Evolutionary conservation across 768 basidiomycete genomes (phyloP), one percentile per base, ranked within the genome.

Genomic region (Saitozyma podzolica): DNA sequence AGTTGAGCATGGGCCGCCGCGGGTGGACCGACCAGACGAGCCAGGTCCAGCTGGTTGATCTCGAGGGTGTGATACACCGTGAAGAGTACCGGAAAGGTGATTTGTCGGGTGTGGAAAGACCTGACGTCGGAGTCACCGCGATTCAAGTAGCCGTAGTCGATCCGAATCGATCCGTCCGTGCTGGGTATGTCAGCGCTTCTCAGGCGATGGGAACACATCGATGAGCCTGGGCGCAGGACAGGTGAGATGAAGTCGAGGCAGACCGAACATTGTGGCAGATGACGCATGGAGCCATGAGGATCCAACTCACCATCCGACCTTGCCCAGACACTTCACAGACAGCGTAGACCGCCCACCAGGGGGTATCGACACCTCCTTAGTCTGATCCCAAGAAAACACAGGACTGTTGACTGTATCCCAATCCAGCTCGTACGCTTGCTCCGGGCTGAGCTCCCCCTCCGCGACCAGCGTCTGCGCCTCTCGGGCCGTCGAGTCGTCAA

Each of bases 61-160:
- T 95, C 91, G 39, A 98, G 85, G 83, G 94, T 94, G 68, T 91
- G 90, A 76, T 97, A 96, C 11, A 98, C 96, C 3, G 94, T 95
- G 62, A 96, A 89, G 71, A 89, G 84, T 65, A 98, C 84, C 6
- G 94, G 92, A 74, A 92, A 92, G 40, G 88, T 85, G 56, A 97
- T 79, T 72, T 91, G 92, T 29, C 96, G 89, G 37, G 91, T 87
- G 74, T 93, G 85, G 78, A 98, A 95, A 79, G 54, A 85, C 1
- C 60, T 59, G 2, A 41, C 11, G 70, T 65, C 52, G 63, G 66
- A 67, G 73, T 66, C 70, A 78, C 58, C 42, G 78, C 63, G 64
- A 47, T 85, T 83, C 42, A 88, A 81, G 73, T 85, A 83, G 6
- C 90, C 87, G 77, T 98, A 99, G 42, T 91, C 90, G 55, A 94